Evolutionary conservation across 1,284 basidiomycete genomes (phyloP).

Genomic region (Veloboletus limbatus): DNA sequence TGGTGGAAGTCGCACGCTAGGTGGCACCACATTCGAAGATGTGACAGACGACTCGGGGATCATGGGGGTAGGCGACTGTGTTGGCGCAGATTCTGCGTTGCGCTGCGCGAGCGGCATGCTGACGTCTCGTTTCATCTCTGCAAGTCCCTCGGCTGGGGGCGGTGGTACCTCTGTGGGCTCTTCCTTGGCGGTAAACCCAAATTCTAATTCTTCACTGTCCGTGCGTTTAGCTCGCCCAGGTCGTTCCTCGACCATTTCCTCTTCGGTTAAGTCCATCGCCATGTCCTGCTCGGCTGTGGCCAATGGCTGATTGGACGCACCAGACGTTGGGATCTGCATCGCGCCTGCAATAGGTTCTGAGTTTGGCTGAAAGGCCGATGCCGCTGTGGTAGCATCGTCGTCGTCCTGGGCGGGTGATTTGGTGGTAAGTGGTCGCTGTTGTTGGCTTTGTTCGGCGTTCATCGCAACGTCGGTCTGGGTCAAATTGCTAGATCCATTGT

Average conservation of each 20-base stretch:
- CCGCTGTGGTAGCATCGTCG: neutral
- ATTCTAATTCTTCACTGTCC: too few species aligned
- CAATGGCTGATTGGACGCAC: conserved; percentile 25
- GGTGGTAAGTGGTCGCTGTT: conserved; percentile 1
- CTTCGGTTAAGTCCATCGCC: conserved; percentile 24
- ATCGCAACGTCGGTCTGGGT: conserved; percentile 15
- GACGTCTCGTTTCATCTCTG: conserved; percentile 22
- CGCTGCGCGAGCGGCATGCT: conserved; percentile 22
- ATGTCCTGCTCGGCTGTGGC: conserved; percentile 24
- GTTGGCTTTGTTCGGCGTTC: conserved; percentile 20
- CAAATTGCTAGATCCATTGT: neutral
- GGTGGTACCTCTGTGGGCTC: conserved; percentile 6
- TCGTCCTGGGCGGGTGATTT: neutral
- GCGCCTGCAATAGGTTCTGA: conserved; percentile 12
- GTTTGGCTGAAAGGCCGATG: conserved; percentile 4
- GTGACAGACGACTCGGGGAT: conserved; percentile 8
- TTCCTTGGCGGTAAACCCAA: too few species aligned
- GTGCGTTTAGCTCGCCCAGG: conserved; percentile 10
- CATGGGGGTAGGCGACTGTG: conserved; percentile 15
- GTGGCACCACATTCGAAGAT: neutral
- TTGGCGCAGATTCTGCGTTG: conserved; percentile 9
- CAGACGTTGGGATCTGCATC: conserved; percentile 2
- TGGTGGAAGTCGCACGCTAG: conserved; percentile 16
- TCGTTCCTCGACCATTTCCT: conserved; percentile 17
- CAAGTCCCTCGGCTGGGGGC: conserved; percentile 13